A percentile compares a stretch with the other conserved stretches of the same genome.
phyloP scores from a whole-genome alignment of 1,284 basidiomycete genomes.

The Cutaneotrichosporon cutaneum region DNA sequence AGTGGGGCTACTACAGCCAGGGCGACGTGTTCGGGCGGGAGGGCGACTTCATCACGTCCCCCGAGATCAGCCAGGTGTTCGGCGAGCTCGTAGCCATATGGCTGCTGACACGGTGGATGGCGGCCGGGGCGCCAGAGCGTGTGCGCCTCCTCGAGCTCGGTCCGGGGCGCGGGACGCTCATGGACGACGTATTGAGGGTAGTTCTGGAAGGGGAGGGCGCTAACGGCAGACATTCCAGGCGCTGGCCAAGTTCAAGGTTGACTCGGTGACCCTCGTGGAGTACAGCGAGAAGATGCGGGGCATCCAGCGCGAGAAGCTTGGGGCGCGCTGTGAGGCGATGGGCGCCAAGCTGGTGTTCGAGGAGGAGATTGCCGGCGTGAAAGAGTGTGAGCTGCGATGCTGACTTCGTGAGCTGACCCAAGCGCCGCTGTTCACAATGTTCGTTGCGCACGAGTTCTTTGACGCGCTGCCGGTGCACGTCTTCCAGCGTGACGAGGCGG shows the following conservation, averaged over 20 bases:
- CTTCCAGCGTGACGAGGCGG: slow-evolving; percentile 75
- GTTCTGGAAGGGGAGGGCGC: slow-evolving; percentile 29
- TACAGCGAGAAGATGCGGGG: slow-evolving; percentile 67
- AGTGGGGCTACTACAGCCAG: slow-evolving; percentile 81
- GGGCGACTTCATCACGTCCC: slow-evolving; percentile 95
- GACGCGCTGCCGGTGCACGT: slow-evolving; percentile 93
- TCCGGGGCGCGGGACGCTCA: slow-evolving; percentile 88
- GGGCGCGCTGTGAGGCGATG: slow-evolving; percentile 22
- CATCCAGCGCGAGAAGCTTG: slow-evolving; percentile 65
- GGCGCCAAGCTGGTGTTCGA: slow-evolving; percentile 66
- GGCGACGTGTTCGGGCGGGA: slow-evolving; percentile 75
- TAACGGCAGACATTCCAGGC: slow-evolving; percentile 41
- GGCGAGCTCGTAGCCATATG: slow-evolving; percentile 91
- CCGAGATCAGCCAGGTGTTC: slow-evolving; percentile 95
- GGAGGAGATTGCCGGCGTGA: slow-evolving; percentile 68
- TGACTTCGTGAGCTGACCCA: neutral
- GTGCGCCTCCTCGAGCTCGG: slow-evolving; percentile 87
- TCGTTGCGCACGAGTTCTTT: slow-evolving; percentile 96
- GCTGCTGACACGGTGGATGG: slow-evolving; percentile 76
- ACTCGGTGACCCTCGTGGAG: slow-evolving; percentile 74
- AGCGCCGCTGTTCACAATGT: slow-evolving; percentile 70
- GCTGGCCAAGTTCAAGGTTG: slow-evolving; percentile 48
- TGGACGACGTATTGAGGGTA: slow-evolving; percentile 86
- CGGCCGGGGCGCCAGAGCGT: slow-evolving; percentile 57
- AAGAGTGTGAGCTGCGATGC: slow-evolving; percentile 45